These are phyloP conservation scores for Lumnitzera racemosa DNA, from an alignment of 345 rosid genomes.

Conservation along the genomic window DNA sequence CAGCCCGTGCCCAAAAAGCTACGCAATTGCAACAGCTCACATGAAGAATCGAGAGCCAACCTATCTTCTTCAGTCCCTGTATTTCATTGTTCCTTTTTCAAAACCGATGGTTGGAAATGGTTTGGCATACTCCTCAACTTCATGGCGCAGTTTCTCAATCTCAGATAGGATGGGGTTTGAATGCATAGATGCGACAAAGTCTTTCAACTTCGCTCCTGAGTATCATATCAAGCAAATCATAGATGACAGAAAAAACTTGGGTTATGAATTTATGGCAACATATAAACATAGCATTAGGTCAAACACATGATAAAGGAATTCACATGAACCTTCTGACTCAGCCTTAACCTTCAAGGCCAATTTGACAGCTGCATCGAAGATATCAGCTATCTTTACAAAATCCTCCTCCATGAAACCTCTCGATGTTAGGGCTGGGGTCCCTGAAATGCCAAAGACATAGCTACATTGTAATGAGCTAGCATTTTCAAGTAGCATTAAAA, in stretches of 20 bases:
- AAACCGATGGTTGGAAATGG: slow-evolving; percentile 86
- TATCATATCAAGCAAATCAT: background rate
- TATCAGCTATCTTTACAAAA: slow-evolving; percentile 78
- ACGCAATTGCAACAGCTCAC: too few relatives aligned
- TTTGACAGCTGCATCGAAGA: slow-evolving; percentile 75
- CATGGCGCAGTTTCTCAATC: slow-evolving; percentile 52
- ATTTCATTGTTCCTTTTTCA: slow-evolving; percentile 82
- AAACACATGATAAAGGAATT: background rate
- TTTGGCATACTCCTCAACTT: slow-evolving; percentile 74
- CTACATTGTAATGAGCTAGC: background rate
- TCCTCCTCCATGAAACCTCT: slow-evolving; percentile 88
- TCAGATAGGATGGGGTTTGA: slow-evolving; percentile 52
- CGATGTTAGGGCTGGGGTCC: slow-evolving; percentile 95
- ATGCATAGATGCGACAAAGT: slow-evolving; percentile 65
- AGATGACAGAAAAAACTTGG: background rate
- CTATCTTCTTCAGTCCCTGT: slow-evolving; percentile 40
- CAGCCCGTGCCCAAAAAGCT: too few relatives aligned
- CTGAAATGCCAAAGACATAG: slow-evolving; percentile 28
- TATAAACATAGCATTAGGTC: too few relatives aligned
- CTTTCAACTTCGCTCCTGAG: slow-evolving; percentile 77
- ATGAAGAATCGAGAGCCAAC: too few relatives aligned
- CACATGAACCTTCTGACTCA: slow-evolving; percentile 43
- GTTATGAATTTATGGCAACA: too few relatives aligned
- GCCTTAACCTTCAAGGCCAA: slow-evolving; percentile 76
- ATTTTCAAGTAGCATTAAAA: slow-evolving; percentile 1